phyloP scores from a whole-genome alignment of 305 asterid genomes.

The Solanum hybrid region DNA sequence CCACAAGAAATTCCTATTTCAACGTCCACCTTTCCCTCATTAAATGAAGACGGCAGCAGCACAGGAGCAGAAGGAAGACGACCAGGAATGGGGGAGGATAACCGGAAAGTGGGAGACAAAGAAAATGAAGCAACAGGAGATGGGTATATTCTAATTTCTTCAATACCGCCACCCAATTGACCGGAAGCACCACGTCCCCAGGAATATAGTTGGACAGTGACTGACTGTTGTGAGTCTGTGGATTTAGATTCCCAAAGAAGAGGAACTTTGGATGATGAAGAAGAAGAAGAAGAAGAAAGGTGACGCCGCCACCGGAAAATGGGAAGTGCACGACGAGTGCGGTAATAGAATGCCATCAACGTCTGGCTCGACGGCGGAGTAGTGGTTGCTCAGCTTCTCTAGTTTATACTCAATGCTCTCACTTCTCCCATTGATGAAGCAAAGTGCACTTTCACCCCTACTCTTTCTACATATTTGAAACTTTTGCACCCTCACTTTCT shows the following conservation, averaged over 20 bases:
- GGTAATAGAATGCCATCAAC: slow-evolving; percentile 4
- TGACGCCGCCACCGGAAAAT: not conserved
- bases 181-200: slow-evolving; percentile 99
- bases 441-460: not conserved
- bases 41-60: not conserved
- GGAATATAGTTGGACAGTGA: slow-evolving; percentile 48
- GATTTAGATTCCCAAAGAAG: slow-evolving; percentile 30
- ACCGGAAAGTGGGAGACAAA: slow-evolving; percentile 43
- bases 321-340: not conserved
- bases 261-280: slow-evolving; percentile 16
- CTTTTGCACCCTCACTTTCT: not conserved
- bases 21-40: slow-evolving; percentile 1
- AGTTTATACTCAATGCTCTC: not conserved
- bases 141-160: slow-evolving; percentile 71
- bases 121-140: slow-evolving; percentile 49
- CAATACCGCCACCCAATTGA: slow-evolving; percentile 84
- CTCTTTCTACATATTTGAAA: not conserved
- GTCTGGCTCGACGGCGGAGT: not conserved
- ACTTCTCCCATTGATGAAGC: not conserved
- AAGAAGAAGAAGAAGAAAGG: not conserved
- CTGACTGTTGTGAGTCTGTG: slow-evolving; percentile 17
- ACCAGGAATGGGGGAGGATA: slow-evolving; percentile 57
- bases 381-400: not conserved
- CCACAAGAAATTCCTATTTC: slow-evolving; percentile 81
- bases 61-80: slow-evolving; percentile 24